A percentile compares a stretch with the other conserved stretches of the same genome.
Evolutionary conservation across 2,329 filamentous ascomycete species (phyloP).

Genomic region (Fusarium graminum): DNA sequence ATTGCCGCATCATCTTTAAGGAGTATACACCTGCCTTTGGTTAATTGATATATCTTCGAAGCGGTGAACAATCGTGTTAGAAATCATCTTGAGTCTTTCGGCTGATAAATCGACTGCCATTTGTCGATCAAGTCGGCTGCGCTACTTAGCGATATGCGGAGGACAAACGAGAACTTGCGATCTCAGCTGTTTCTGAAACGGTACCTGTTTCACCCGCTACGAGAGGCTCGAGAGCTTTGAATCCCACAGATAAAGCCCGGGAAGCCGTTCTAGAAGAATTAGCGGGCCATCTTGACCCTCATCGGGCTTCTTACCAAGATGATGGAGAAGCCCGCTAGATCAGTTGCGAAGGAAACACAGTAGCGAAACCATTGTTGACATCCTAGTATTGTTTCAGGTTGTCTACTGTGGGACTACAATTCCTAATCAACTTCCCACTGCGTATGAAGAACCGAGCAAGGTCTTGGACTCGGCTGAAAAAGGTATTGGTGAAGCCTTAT

Average conservation of each 20-base stretch:
- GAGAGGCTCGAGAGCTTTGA: conserved; percentile 10
- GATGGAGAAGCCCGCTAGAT: conserved; percentile 17
- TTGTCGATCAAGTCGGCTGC: conserved; percentile 10
- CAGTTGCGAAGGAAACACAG: conserved; percentile 37
- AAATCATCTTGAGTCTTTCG: conserved; percentile 14
- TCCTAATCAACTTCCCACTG: neutral
- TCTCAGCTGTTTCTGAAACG: conserved; percentile 39
- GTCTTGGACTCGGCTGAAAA: neutral
- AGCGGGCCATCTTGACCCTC: neutral
- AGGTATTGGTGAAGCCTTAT: neutral
- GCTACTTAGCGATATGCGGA: conserved; percentile 16
- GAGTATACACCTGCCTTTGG: neutral
- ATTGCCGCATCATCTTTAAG: neutral
- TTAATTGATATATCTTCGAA: neutral
- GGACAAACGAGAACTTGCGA: conserved; percentile 17
- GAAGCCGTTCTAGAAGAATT: conserved; percentile 22
- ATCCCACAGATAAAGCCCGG: conserved; percentile 14
- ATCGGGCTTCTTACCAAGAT: conserved; percentile 6
- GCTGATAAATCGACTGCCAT: conserved; percentile 22
- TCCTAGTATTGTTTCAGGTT: conserved; percentile 50
- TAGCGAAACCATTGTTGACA: conserved; percentile 32
- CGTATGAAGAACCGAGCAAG: neutral
- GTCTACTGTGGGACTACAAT: conserved; percentile 38
- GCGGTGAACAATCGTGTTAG: neutral
- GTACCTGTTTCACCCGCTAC: conserved; percentile 14